Evolutionary conservation across 208 protist genomes (phyloP).

Genomic region (Trichomonas gallinae): DNA sequence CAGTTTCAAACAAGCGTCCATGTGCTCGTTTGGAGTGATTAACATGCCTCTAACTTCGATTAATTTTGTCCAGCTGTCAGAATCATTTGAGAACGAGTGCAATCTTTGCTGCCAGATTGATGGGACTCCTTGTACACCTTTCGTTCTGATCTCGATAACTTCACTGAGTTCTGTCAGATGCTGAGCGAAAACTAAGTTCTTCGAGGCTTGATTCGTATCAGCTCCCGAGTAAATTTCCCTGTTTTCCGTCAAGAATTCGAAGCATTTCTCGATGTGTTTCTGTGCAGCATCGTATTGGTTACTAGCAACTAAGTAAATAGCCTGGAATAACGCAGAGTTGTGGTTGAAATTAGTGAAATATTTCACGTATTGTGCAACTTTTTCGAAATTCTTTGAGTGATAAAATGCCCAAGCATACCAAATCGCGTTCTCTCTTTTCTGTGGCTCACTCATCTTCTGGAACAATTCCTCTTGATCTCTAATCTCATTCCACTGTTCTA

Average conservation of each 20-base stretch:
- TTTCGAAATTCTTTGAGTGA: not conserved
- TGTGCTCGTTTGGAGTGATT: not conserved
- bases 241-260: not conserved
- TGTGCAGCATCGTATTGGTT: not conserved
- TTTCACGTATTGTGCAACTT: not conserved
- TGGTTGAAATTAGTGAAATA: not conserved
- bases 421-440: not conserved
- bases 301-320: not conserved
- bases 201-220: not conserved
- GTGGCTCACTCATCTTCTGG: not conserved
- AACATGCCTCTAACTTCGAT: not conserved
- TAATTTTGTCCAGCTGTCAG: not conserved
- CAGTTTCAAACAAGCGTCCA: not conserved
- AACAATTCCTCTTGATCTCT: not conserved
- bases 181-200: conserved; percentile 1
- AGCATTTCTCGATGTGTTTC: not conserved
- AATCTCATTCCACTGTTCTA: conserved; percentile 12
- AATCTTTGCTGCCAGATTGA: not conserved
- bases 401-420: conserved; percentile 23
- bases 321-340: not conserved
- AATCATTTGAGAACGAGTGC: not conserved
- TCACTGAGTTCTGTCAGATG: not conserved
- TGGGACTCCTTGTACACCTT: not conserved
- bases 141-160: not conserved
- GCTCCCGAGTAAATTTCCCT: not conserved